Base-by-base conservation (phyloP, 1,139 yeast species). In the Zygosaccharomyces pseudobailii region DNA sequence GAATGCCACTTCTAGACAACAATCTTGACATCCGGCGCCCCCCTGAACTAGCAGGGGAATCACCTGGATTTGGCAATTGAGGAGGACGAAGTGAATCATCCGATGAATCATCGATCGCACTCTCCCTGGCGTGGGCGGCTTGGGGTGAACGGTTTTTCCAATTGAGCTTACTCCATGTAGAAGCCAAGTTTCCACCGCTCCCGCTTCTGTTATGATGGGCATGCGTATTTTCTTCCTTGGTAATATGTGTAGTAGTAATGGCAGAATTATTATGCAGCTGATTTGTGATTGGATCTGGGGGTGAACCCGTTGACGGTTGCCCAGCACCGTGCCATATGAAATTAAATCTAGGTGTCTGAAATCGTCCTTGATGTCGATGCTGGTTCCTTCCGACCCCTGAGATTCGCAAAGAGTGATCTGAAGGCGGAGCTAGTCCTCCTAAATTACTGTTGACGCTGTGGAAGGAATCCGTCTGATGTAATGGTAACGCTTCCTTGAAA, bases 1-100 rank as follows among this genome's bases (percentile, higher is more conserved):
- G 60, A 21, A 59, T 36, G 6, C 57, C 57, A 35, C 57, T 56
- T 47, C 55, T 59, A 9, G 64, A 58, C 7, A 61, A 45, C 13
- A 61, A 46, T 30, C 54, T 54, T 19, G 65, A 58, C 59, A 61
- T 55, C 35, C 59, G 54, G 33, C 63, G 53, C 4, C 60, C 55
- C 8, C 54, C 42, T 10, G 48, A 42, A 28, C 52, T 47, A 4
- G 44, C 40, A 5, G 56, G 49, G 6, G 53, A 42, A 4, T 30
- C 33, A 30, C 13, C 33, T 6, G 51, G 38, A 5, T 49, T 40
- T 10, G 34, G 40, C 36, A 42, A 40, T 6, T 27, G 38, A 6
- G 40, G 30, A 13, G 45, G 38, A 13, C 33, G 19, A 10, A 40
- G 33, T 10, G 42, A 44, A 13, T 41, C 36, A 13, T 33, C 34